phyloP scores from a whole-genome alignment of 2,329 filamentous ascomycete species.

The Cryphonectria carpinicola region DNA sequence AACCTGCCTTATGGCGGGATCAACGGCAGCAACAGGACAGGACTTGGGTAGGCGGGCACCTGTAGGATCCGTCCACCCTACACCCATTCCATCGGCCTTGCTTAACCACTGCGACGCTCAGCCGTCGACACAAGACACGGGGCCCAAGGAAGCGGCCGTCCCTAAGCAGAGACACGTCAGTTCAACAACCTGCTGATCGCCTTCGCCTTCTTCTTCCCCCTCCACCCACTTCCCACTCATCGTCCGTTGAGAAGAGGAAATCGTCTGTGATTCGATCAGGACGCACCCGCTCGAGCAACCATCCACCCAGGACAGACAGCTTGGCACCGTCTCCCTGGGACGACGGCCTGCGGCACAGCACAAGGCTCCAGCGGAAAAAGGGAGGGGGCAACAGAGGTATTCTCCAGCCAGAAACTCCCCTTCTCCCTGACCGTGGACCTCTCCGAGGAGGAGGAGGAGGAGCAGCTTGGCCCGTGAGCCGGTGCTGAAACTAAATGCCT shows the following conservation, averaged over 20 bases:
- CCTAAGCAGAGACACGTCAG: slow-evolving; percentile 16
- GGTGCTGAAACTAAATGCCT: slow-evolving; percentile 8
- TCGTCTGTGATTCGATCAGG: not conserved
- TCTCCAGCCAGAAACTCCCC: not conserved
- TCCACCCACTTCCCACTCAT: not conserved
- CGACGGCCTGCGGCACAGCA: slow-evolving; percentile 6
- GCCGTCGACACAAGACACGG: not conserved
- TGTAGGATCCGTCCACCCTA: not conserved
- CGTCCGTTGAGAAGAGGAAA: not conserved
- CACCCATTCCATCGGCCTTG: not conserved
- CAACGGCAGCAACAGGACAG: not conserved
- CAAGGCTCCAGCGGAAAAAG: not conserved
- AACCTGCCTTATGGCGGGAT: not conserved
- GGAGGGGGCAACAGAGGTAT: not conserved
- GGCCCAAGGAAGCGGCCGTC: not conserved
- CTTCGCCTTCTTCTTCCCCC: not conserved
- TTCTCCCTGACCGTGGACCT: not conserved
- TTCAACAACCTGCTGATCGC: slow-evolving; percentile 4
- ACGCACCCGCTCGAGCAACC: not conserved
- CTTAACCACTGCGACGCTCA: not conserved
- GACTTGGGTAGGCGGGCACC: slow-evolving; percentile 5
- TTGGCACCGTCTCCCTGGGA: not conserved
- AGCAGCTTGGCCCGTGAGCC: not conserved
- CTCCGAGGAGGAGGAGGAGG: not conserved
- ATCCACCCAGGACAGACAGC: not conserved